phyloP scores from a whole-genome alignment of 2,329 filamentous ascomycete genomes.

The Trichophyton equinum region DNA sequence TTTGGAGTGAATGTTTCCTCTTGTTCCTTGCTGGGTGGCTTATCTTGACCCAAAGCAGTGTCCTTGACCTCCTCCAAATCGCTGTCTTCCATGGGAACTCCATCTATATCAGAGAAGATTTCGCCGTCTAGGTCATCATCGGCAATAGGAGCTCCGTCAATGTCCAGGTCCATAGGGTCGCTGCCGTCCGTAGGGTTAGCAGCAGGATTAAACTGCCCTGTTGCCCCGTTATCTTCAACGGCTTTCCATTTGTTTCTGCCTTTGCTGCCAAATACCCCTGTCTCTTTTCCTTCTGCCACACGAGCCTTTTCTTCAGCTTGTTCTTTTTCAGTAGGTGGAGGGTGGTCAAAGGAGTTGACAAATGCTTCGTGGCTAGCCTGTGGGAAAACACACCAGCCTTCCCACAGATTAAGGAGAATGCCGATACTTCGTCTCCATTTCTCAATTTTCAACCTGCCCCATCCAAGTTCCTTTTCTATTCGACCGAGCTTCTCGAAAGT shows the following conservation, averaged over 20 bases:
- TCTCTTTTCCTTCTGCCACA: slow-evolving; percentile 29
- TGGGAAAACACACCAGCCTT: slow-evolving; percentile 55
- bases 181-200: slow-evolving; percentile 6
- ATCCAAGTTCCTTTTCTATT: slow-evolving; percentile 57
- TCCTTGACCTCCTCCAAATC: slow-evolving; percentile 40
- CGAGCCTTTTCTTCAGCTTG: slow-evolving; percentile 33
- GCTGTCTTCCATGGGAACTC: slow-evolving; percentile 36
- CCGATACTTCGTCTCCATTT: slow-evolving; percentile 72
- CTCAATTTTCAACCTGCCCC: slow-evolving; percentile 70
- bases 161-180: slow-evolving; percentile 19
- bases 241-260: slow-evolving; percentile 36
- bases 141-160: slow-evolving; percentile 20
- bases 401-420: slow-evolving; percentile 57
- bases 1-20: slow-evolving; percentile 13
- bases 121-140: slow-evolving; percentile 31
- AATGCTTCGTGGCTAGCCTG: slow-evolving; percentile 61
- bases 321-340: slow-evolving; percentile 43
- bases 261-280: slow-evolving; percentile 25
- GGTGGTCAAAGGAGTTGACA: slow-evolving; percentile 56
- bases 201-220: slow-evolving; percentile 9
- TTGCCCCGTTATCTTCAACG: slow-evolving; percentile 31
- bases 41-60: slow-evolving; percentile 29
- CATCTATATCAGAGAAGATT: slow-evolving; percentile 33
- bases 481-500: slow-evolving; percentile 65
- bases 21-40: slow-evolving; percentile 23